Evolutionary conservation across 148 eudicot species (phyloP).

Genomic region (Cornus kousa): DNA sequence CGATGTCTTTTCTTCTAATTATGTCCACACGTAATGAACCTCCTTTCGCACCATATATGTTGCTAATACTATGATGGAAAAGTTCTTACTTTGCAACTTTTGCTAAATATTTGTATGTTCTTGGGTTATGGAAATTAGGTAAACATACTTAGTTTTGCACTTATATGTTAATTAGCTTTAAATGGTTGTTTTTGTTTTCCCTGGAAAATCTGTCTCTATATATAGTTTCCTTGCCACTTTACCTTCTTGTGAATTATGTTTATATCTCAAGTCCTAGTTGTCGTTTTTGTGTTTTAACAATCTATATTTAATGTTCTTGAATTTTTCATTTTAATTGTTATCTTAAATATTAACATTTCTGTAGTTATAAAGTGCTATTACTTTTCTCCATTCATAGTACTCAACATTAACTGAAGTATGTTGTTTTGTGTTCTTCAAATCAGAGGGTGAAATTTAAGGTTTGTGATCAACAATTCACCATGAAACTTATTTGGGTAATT

Average conservation of each 20-base stretch:
- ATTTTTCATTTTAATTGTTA: neutral
- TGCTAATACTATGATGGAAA: neutral
- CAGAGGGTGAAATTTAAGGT: constrained; percentile 12
- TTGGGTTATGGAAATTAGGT: neutral
- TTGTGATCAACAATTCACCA: neutral
- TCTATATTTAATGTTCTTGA: neutral
- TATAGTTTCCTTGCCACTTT: neutral
- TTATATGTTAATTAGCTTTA: neutral
- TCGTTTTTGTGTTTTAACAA: neutral
- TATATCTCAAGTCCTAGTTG: neutral
- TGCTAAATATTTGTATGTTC: neutral
- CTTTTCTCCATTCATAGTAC: too few species aligned
- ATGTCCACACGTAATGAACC: neutral
- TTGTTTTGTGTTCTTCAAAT: neutral
- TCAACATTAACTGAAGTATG: neutral
- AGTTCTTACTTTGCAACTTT: constrained; percentile 9
- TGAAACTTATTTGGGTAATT: constrained; percentile 9
- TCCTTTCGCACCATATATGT: constrained; percentile 3
- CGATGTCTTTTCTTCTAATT: neutral
- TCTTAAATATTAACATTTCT: neutral
- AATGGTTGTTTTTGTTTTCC: neutral
- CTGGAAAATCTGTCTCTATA: neutral
- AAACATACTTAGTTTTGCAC: neutral
- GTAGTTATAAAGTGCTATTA: too few species aligned
- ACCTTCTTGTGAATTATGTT: neutral